Conservation (phyloP, 2,329 filamentous ascomycete species). For the Aurifilum marmelostoma region DNA sequence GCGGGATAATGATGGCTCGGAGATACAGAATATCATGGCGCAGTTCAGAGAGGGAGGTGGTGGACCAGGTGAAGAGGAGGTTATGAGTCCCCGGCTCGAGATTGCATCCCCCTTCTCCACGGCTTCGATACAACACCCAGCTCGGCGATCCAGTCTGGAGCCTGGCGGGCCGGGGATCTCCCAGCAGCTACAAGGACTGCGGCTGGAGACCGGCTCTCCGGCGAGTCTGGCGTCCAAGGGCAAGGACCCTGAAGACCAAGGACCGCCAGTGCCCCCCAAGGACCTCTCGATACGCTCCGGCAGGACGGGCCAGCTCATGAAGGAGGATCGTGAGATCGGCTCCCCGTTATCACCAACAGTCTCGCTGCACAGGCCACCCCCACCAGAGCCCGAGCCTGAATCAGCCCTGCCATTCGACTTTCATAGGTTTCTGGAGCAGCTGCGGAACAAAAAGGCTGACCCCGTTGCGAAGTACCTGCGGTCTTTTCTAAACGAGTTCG, state of each 20-base stretch:
- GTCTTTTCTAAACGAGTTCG: conserved; percentile 92
- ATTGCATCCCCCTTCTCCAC: conserved; percentile 76
- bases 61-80: conserved; percentile 75
- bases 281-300: conserved; percentile 50
- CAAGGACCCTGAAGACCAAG: conserved; percentile 48
- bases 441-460: conserved; percentile 96
- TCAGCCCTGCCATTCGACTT: conserved; percentile 93
- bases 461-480: conserved; percentile 94
- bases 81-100: conserved; percentile 89
- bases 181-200: conserved; percentile 50
- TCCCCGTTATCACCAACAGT: conserved; percentile 51
- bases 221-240: conserved; percentile 43
- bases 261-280: conserved; percentile 63
- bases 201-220: conserved; percentile 45
- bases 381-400: conserved; percentile 77
- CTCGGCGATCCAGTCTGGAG: conserved; percentile 84
- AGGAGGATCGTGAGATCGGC: conserved; percentile 44
- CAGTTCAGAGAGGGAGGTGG: conserved; percentile 83
- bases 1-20: conserved; percentile 72
- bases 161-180: conserved; percentile 59
- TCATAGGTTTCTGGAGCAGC: conserved; percentile 92
- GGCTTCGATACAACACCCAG: conserved; percentile 69
- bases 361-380: conserved; percentile 65
- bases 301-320: conserved; percentile 41
- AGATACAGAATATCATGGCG: conserved; percentile 97